Conservation (phyloP, 805 yeast species). For the Nakazawaea pomicola region DNA sequence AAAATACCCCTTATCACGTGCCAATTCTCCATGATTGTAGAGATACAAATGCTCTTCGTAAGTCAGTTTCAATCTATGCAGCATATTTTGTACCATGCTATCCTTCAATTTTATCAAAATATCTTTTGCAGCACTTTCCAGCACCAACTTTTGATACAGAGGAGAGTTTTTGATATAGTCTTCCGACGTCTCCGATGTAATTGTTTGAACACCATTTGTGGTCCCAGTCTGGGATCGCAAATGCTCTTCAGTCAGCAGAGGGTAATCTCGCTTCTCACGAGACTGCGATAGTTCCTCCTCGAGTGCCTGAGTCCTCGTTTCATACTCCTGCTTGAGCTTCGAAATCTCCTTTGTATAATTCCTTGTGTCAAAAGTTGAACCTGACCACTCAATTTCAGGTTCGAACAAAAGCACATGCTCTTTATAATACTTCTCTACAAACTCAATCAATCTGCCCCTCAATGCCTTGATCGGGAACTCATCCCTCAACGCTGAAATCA, state of each 20-base stretch:
- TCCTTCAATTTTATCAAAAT: not conserved
- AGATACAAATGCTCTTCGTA: constrained; percentile 1
- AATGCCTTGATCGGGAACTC: not conserved
- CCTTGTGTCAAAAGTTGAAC: not conserved
- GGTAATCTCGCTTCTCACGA: too few relatives aligned
- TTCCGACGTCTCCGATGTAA: too few relatives aligned
- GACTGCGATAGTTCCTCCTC: too few relatives aligned
- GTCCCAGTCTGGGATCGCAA: too few relatives aligned
- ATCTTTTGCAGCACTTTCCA: not conserved
- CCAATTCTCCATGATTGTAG: not conserved
- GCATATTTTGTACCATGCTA: not conserved
- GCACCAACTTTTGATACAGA: not conserved
- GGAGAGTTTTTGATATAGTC: too few relatives aligned
- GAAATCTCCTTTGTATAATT: too few relatives aligned
- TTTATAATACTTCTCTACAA: not conserved
- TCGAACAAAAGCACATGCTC: not conserved
- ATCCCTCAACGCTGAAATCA: not conserved
- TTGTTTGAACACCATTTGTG: too few relatives aligned
- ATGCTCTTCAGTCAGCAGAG: too few relatives aligned
- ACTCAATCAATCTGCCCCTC: constrained; percentile 2
- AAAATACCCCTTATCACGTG: not conserved
- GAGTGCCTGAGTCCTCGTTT: too few relatives aligned
- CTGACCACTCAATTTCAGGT: not conserved
- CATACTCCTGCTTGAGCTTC: too few relatives aligned
- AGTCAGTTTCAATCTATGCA: not conserved